Percentiles rank a stretch among this genome's conserved stretches.
phyloP scores from a whole-genome alignment of 176 grass and related monocot species.

The Oryza rufipogon region DNA sequence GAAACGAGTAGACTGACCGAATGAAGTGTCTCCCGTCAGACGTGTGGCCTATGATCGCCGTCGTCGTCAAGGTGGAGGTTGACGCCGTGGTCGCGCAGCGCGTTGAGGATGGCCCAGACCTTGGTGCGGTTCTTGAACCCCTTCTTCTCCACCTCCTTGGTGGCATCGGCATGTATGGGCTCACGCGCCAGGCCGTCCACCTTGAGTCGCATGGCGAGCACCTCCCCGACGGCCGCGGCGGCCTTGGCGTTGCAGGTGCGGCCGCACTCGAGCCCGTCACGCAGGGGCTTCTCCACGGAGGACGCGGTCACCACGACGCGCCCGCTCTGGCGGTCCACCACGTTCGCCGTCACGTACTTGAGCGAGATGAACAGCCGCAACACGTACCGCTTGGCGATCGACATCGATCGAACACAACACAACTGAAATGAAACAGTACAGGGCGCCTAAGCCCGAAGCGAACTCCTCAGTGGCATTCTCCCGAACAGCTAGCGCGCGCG shows the following conservation, averaged over 20 bases:
- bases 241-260: slow-evolving; percentile 92
- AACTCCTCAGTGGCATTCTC: slow-evolving; percentile 33
- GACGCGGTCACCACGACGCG: slow-evolving; percentile 72
- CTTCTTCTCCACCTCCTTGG: slow-evolving; percentile 90
- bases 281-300: slow-evolving; percentile 79
- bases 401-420: slow-evolving; percentile 1
- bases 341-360: slow-evolving; percentile 96
- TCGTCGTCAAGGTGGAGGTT: slow-evolving; percentile 64
- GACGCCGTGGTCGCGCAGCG: slow-evolving; percentile 58
- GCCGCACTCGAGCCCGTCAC: slow-evolving; percentile 66
- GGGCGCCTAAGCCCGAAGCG: neutral
- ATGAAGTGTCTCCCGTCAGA: slow-evolving; percentile 16
- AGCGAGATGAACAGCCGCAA: slow-evolving; percentile 95
- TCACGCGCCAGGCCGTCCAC: slow-evolving; percentile 74
- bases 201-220: slow-evolving; percentile 84
- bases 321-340: slow-evolving; percentile 80
- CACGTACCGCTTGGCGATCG: slow-evolving; percentile 72
- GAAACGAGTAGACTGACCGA: neutral
- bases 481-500: slow-evolving; percentile 29
- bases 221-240: slow-evolving; percentile 70
- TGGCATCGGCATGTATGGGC: slow-evolving; percentile 66
- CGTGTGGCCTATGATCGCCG: slow-evolving; percentile 41
- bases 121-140: slow-evolving; percentile 84
- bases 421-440: no score
- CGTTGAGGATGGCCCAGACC: slow-evolving; percentile 83